phyloP scores from a whole-genome alignment of 2,329 filamentous ascomycete species.

The Fusarium hostae region DNA sequence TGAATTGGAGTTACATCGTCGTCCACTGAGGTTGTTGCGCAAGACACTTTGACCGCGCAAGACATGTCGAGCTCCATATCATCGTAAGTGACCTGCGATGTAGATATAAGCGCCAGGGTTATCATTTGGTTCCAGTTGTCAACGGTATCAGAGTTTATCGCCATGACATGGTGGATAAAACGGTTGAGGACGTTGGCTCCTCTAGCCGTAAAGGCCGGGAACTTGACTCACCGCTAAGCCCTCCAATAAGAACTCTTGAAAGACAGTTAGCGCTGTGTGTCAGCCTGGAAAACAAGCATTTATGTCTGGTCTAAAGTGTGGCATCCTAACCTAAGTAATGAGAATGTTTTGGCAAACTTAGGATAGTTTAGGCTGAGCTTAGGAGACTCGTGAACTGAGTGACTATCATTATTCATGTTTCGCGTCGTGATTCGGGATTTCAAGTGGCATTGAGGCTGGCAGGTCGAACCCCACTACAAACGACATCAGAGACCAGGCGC shows the following conservation, averaged over 20 bases:
- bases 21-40: neutral
- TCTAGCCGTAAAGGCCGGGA: neutral
- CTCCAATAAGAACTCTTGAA: neutral
- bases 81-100: neutral
- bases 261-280: neutral
- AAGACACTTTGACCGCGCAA: neutral
- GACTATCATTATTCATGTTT: neutral
- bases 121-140: neutral
- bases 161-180: neutral
- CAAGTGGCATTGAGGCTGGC: neutral
- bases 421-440: neutral
- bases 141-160: neutral
- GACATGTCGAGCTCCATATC: neutral
- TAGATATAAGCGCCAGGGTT: neutral
- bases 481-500: neutral
- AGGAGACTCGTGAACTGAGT: no score
- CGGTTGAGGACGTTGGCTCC: neutral
- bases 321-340: neutral
- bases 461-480: neutral
- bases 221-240: neutral
- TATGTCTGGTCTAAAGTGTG: no score
- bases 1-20: neutral
- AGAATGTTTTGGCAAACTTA: neutral
- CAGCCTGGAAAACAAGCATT: neutral
- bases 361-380: neutral